phyloP scores from a whole-genome alignment of 2,329 filamentous ascomycete genomes.

The Lecanosticta acicola region DNA sequence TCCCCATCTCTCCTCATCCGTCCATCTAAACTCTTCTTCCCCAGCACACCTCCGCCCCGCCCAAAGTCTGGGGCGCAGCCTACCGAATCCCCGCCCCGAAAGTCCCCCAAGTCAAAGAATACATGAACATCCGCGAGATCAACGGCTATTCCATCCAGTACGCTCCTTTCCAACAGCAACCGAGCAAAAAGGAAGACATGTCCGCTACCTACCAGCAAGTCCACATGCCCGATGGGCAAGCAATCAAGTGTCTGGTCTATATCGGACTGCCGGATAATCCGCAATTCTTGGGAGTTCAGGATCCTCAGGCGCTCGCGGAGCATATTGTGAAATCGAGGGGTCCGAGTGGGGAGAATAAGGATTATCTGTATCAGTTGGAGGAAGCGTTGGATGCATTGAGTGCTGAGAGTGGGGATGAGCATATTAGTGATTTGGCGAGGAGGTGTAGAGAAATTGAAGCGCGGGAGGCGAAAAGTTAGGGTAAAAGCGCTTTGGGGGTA shows the following conservation, averaged over 20 bases:
- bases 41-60: constrained; percentile 55
- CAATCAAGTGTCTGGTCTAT: constrained; percentile 67
- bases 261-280: constrained; percentile 91
- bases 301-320: constrained; percentile 68
- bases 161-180: constrained; percentile 57
- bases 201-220: constrained; percentile 41
- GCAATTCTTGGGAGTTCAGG: constrained; percentile 82
- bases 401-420: constrained; percentile 70
- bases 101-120: constrained; percentile 76
- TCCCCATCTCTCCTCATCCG: neutral
- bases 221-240: constrained; percentile 32
- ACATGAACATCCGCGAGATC: constrained; percentile 94
- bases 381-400: constrained; percentile 66
- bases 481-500: neutral
- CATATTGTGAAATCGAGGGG: constrained; percentile 74
- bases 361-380: constrained; percentile 82
- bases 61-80: constrained; percentile 82
- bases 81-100: constrained; percentile 67
- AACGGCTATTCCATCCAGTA: constrained; percentile 95
- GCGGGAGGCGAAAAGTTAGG: constrained; percentile 6
- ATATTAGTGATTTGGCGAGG: constrained; percentile 74
- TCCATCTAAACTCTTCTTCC: neutral
- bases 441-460: constrained; percentile 62
- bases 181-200: constrained; percentile 45
- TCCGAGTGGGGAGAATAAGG: constrained; percentile 81